Conservation (phyloP, 257 asterid species). For the Solanum habrochaites region DNA sequence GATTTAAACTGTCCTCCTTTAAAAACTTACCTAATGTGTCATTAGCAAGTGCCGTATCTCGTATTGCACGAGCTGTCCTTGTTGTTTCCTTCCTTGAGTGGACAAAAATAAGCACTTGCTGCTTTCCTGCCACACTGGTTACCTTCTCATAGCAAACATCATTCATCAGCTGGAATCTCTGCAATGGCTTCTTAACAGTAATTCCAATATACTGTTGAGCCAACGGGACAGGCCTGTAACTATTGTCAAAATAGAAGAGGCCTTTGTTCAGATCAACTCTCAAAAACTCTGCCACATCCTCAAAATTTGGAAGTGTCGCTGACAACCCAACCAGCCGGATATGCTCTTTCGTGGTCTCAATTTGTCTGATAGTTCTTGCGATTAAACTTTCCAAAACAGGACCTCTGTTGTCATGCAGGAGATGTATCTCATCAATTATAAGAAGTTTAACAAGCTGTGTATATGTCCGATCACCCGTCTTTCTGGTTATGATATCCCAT, state of each 20-base stretch:
- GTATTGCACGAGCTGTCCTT: conserved; percentile 30
- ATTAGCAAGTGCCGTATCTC: conserved; percentile 26
- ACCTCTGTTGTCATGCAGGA: conserved; percentile 31
- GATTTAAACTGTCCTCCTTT: conserved; percentile 21
- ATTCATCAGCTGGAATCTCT: conserved; percentile 33
- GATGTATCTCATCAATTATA: conserved; percentile 31
- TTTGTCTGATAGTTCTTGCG: conserved; percentile 27
- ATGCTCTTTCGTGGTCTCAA: conserved; percentile 32
- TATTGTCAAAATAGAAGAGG: conserved; percentile 29
- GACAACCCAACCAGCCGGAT: conserved; percentile 31
- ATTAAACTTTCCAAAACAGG: conserved; percentile 33
- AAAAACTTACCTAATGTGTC: conserved; percentile 27
- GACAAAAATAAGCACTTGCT: conserved; percentile 30
- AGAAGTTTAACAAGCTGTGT: conserved; percentile 30
- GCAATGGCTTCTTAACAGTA: conserved; percentile 28
- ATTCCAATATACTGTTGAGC: conserved; percentile 31
- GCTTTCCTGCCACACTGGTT: conserved; percentile 21
- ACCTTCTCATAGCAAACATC: conserved; percentile 36
- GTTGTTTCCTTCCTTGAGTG: conserved; percentile 37
- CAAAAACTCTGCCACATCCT: conserved; percentile 28
- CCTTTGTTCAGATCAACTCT: conserved; percentile 29
- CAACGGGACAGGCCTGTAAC: conserved; percentile 29
- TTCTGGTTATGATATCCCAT: conserved; percentile 33
- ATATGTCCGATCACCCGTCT: conserved; percentile 32
- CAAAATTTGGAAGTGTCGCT: conserved; percentile 31